These are phyloP conservation scores for Salix exigua DNA, from an alignment of 345 rosid species.

Conservation along the genomic window DNA sequence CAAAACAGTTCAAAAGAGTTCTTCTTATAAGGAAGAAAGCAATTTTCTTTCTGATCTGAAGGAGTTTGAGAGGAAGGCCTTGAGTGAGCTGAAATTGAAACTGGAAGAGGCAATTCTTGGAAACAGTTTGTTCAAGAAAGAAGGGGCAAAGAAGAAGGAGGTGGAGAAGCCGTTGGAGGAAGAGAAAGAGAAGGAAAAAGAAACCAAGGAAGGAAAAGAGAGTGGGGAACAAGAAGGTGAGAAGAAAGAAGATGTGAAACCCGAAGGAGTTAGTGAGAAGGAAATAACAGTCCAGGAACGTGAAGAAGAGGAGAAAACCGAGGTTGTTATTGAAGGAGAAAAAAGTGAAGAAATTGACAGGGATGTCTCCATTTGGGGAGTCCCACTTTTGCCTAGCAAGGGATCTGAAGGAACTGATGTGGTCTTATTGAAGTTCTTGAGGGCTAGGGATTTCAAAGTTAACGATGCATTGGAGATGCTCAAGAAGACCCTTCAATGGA, in stretches of 20 bases:
- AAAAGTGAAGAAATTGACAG: constrained; percentile 31
- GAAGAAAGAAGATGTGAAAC: constrained; percentile 22
- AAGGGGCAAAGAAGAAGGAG: constrained; percentile 20
- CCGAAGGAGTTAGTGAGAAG: constrained; percentile 16
- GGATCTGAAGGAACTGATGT: constrained; percentile 62
- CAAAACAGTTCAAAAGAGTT: constrained; percentile 49
- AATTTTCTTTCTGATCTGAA: constrained; percentile 73
- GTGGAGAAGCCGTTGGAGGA: background rate
- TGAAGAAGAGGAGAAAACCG: constrained; percentile 28
- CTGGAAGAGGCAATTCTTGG: constrained; percentile 72
- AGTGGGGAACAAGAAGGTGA: background rate
- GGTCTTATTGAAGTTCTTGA: constrained; percentile 70
- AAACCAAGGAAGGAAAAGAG: background rate
- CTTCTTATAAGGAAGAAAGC: constrained; percentile 81
- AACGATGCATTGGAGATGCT: constrained; percentile 82
- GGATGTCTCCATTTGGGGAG: constrained; percentile 69
- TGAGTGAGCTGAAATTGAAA: constrained; percentile 55
- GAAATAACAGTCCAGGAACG: constrained; percentile 1
- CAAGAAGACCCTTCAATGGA: constrained; percentile 69
- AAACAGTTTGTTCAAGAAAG: constrained; percentile 41
- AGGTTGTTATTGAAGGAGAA: constrained; percentile 23
- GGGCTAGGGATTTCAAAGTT: constrained; percentile 85
- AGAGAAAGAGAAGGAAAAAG: background rate
- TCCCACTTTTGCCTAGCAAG: constrained; percentile 67
- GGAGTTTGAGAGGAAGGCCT: constrained; percentile 68